Base-by-base conservation (phyloP, 2,329 filamentous ascomycete genomes). In the Sclerotinia borealis region DNA sequence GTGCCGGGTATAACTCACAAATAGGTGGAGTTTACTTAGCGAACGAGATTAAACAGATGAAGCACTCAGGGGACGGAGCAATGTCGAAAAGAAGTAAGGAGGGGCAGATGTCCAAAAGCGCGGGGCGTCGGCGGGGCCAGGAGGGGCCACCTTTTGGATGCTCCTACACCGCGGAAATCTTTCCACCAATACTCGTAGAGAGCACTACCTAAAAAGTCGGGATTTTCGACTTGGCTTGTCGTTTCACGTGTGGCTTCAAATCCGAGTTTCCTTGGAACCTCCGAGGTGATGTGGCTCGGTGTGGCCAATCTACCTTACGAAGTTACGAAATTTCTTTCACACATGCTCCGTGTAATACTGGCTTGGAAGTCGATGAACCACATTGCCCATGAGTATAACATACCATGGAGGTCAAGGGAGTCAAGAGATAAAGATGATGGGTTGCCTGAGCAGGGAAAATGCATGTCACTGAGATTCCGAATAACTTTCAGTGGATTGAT, bases 11-110 rank as follows among this genome's bases (percentile, higher is more conserved):
- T 60, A 51, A 19, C 17, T 11, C 17, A n/a, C 7, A 49, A 9
- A 29, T 31, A 3, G 47, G 52, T 25, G 37, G 52, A 55, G 37
- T 25, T 7, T 29, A 8, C 27, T 10, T 17, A 55, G 36, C 13
- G 17, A 29, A 41, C 19, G 50, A 22, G 31, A 19, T 29, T 29
- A 41, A 50, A n/a, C 17, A 51, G 17, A 39, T 51, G 58, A 60
- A 39, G 45, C 58, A 60, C 36, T n/a, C 36, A 27, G 27, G 48
- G 11, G 39, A 31, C 58, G 58, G 58, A 41, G 45, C 11, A 29
- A 51, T 60, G 34, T 39, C 58, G 34, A 52, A 60, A 60, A 50
- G 45, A 8, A 51, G 58, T 39, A 60, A 60, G 58, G 22, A 34
- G 25, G 34, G 56, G 51, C 22, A 7, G 51, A 45, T 27, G 37